phyloP scores from a whole-genome alignment of 108 stramenopile genomes.

The Stephanodiscus minutulus region DNA sequence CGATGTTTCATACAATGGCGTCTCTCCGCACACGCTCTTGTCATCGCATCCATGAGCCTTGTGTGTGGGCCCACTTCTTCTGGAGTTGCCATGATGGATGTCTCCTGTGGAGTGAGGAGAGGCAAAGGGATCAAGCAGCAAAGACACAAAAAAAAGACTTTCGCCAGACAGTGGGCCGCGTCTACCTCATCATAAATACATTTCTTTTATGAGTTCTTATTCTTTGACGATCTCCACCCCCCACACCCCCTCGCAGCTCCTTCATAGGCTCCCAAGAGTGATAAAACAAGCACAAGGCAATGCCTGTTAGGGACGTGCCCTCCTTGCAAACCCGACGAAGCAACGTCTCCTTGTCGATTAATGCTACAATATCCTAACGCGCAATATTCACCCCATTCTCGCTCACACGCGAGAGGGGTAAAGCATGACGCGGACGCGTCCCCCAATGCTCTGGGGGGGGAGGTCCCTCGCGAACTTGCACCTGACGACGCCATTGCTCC shows the following conservation, averaged over 20 bases:
- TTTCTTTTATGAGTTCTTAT: not conserved
- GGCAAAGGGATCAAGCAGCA: not conserved
- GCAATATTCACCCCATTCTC: not conserved
- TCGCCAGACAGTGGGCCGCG: not conserved
- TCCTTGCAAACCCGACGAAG: not conserved
- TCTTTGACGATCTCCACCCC: not conserved
- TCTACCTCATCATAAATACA: not conserved
- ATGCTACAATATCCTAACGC: not conserved
- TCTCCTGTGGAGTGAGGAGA: not conserved
- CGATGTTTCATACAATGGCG: too few relatives aligned
- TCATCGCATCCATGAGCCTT: too few relatives aligned
- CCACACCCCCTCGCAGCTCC: not conserved
- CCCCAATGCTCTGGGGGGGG: conserved; percentile 92
- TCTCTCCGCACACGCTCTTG: too few relatives aligned
- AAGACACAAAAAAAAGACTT: not conserved
- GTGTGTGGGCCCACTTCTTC: too few relatives aligned
- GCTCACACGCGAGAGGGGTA: conserved; percentile 77
- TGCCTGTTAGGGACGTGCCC: too few relatives aligned
- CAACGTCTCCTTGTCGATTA: not conserved
- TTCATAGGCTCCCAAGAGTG: too few relatives aligned
- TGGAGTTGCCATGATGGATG: not conserved
- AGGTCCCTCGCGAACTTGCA: conserved; percentile 97
- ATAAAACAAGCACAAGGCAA: too few relatives aligned
- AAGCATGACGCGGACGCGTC: conserved; percentile 89
- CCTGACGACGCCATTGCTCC: conserved; percentile 96